phyloP scores from a whole-genome alignment of 371 early-diverging fungal species.

The Apophysomyces variabilis region DNA sequence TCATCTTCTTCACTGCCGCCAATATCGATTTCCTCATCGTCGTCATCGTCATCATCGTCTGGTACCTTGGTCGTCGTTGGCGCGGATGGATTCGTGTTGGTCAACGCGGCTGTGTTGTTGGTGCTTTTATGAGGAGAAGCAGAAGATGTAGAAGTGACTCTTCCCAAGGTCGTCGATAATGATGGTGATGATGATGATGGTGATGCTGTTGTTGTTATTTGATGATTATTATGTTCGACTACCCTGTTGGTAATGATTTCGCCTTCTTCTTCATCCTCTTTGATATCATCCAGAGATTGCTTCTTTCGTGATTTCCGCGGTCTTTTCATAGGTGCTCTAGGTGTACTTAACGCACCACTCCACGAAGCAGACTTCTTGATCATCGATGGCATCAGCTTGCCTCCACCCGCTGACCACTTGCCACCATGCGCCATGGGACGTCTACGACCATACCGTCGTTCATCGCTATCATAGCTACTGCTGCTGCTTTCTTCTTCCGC shows the following conservation, averaged over 20 bases:
- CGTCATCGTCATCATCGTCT: slow-evolving; percentile 52
- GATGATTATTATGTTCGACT: slow-evolving; percentile 20
- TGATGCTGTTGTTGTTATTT: background rate
- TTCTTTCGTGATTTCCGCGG: background rate
- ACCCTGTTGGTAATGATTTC: slow-evolving; percentile 17
- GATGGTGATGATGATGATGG: too few relatives aligned
- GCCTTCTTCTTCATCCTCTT: slow-evolving; percentile 13
- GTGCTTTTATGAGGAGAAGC: background rate
- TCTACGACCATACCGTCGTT: slow-evolving; percentile 1
- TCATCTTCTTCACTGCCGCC: slow-evolving; percentile 69
- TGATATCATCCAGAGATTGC: background rate
- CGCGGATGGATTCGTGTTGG: too few relatives aligned
- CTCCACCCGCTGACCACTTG: slow-evolving; percentile 14
- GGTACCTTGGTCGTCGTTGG: background rate
- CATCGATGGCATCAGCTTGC: slow-evolving; percentile 34
- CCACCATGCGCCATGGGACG: slow-evolving; percentile 1
- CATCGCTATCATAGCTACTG: background rate
- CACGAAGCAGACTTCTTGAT: slow-evolving; percentile 38
- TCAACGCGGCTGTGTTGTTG: background rate
- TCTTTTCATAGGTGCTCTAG: background rate
- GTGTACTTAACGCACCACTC: slow-evolving; percentile 31
- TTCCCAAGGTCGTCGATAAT: too few relatives aligned
- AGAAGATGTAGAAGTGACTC: background rate
- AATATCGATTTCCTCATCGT: slow-evolving; percentile 65
- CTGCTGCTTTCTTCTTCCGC: background rate